A percentile compares a stretch with the other conserved stretches of the same genome.
Evolutionary conservation across 2,329 filamentous ascomycete genomes (phyloP).

Genomic region (Pseudogymnoascus sp.): DNA sequence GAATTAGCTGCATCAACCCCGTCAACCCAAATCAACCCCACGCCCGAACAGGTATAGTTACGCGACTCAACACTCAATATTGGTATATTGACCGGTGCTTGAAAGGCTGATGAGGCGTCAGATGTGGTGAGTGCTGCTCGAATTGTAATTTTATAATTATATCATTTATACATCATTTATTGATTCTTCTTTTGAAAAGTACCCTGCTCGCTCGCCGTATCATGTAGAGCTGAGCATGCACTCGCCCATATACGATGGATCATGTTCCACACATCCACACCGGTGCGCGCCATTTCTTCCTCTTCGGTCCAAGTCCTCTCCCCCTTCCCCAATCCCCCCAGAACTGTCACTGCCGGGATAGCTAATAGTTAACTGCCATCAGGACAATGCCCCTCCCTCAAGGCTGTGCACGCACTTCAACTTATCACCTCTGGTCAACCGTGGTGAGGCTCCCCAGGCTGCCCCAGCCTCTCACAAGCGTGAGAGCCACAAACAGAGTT

Average conservation of each 20-base stretch:
- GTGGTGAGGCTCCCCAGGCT: background rate
- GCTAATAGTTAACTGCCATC: background rate
- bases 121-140: background rate
- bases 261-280: background rate
- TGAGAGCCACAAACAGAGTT: background rate
- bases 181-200: background rate
- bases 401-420: background rate
- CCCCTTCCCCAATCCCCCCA: background rate
- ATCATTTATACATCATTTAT: background rate
- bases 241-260: background rate
- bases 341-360: background rate
- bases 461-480: background rate
- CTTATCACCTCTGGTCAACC: background rate
- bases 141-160: background rate
- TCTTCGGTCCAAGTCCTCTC: background rate
- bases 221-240: background rate
- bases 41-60: background rate
- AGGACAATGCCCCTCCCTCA: background rate
- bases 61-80: background rate
- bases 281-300: background rate
- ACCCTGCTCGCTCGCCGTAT: background rate
- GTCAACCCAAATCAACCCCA: background rate
- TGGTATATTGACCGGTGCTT: background rate
- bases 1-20: background rate
- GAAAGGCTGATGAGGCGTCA: background rate